A percentile compares a stretch with the other conserved stretches of the same genome.
These are phyloP conservation scores for Geopyxis carbonaria DNA, from an alignment of 495 filamentous ascomycete genomes.

Conservation along the genomic window DNA sequence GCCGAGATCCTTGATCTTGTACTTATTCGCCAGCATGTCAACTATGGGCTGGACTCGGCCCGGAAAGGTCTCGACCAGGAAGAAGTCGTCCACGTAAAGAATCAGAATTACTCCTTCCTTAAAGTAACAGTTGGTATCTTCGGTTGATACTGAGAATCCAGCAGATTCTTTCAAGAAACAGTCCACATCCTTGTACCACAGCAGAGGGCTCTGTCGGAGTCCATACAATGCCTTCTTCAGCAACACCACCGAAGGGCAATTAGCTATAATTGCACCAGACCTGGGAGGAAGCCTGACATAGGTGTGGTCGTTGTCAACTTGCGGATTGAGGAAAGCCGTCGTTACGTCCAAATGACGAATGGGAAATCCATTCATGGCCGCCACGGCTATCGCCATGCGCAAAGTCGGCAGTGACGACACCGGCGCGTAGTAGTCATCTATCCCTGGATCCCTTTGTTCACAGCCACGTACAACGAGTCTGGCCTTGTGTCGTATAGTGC, in stretches of 20 bases:
- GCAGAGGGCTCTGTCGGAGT: constrained; percentile 1
- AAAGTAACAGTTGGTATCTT: constrained; percentile 2
- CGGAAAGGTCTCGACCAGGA: background rate
- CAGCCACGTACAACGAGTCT: constrained; percentile 11
- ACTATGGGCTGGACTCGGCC: background rate
- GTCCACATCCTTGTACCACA: constrained; percentile 8
- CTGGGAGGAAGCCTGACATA: constrained; percentile 8
- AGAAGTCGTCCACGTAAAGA: constrained; percentile 8
- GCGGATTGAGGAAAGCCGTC: constrained; percentile 9
- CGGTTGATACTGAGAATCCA: background rate
- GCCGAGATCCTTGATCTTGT: constrained; percentile 10
- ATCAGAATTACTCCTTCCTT: background rate
- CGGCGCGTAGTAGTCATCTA: constrained; percentile 10
- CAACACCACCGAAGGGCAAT: too few relatives aligned
- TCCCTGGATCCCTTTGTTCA: constrained; percentile 7
- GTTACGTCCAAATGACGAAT: constrained; percentile 11
- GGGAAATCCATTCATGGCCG: constrained; percentile 3
- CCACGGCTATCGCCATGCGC: background rate
- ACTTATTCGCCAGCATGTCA: background rate
- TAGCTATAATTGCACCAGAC: too few relatives aligned
- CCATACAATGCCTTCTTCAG: constrained; percentile 10
- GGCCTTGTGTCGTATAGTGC: constrained; percentile 8
- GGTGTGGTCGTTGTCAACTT: constrained; percentile 3
- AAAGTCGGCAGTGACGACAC: constrained; percentile 7
- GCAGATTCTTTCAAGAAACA: background rate